Base-by-base conservation (phyloP, 108 stramenopile genomes). In the Stephanodiscus triporus region DNA sequence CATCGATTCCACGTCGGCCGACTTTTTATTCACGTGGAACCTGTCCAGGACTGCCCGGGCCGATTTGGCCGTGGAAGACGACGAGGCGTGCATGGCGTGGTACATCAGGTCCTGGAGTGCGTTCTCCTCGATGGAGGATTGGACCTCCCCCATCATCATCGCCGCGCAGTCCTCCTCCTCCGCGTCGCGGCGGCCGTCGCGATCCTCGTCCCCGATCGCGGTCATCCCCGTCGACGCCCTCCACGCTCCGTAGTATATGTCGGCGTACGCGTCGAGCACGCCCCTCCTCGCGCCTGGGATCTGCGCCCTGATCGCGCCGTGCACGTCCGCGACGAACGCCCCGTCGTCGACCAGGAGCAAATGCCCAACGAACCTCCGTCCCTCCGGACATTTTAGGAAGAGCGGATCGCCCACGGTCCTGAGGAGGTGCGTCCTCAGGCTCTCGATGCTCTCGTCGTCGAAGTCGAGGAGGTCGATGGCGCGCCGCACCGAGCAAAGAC, bases 201-300 rank as follows among this genome's bases (percentile, higher is more conserved):
- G 40, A 23, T 40, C 27, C 3, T 45, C 43, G 14, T 3, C 43
- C 7, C 55, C 34, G 26, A 36, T 37, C 56, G 37, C 73, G 30
- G 54, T 78, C 32, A 20, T 55, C 16, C 16, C 43, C 2, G 63
- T 26, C 13, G 84, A 85, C 23, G 78, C 80, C 60, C 86, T 84
- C 97, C 97, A 98, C 23, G 95, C 96, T 9, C 85, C 74, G 50
- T 85, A 91, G 81, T 92, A 93, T 40, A 96, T 81, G 38, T 97
- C 95, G 0, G 88, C 96, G 66, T 96, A 97, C 2, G 85, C 83
- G 30, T 81, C 50, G 37, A 96, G 67, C 48, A 88, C 73, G 22
- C 83, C 82, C 61, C 72, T 73, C 55, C 86, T 89, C 20, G 86
- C 86, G 27, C 81, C 73, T 10, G 82, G 82, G 67, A 94, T 77